These are phyloP conservation scores for Euphorbia peplus DNA, from an alignment of 345 rosid genomes.

Conservation along the genomic window DNA sequence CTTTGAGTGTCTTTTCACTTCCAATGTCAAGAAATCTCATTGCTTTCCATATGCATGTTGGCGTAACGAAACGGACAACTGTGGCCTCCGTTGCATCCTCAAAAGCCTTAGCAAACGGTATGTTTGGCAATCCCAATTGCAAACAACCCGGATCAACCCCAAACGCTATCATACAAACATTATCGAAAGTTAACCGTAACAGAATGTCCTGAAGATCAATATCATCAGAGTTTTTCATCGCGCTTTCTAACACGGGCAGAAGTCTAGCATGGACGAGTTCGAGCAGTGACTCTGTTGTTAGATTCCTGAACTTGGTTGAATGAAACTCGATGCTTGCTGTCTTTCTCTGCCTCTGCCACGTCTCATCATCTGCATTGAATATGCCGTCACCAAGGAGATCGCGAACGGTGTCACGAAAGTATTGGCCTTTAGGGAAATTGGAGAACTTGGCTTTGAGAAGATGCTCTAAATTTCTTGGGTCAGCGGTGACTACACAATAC, in stretches of 20 bases:
- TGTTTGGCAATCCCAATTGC: slow-evolving; percentile 49
- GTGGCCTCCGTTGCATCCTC: slow-evolving; percentile 91
- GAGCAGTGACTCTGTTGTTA: slow-evolving; percentile 58
- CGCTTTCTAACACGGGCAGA: slow-evolving; percentile 60
- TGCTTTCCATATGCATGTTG: slow-evolving; percentile 78
- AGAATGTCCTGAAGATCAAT: slow-evolving; percentile 81
- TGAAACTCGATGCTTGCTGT: slow-evolving; percentile 92
- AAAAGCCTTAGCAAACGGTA: slow-evolving; percentile 82
- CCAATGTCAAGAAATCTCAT: slow-evolving; percentile 68
- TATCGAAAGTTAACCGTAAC: slow-evolving; percentile 78
- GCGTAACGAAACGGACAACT: slow-evolving; percentile 60
- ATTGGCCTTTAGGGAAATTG: slow-evolving; percentile 80
- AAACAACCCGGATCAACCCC: slow-evolving; percentile 95
- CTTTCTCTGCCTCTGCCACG: slow-evolving; percentile 85
- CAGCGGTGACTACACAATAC: slow-evolving; percentile 67
- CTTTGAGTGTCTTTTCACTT: slow-evolving; percentile 68
- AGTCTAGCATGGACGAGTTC: slow-evolving; percentile 80
- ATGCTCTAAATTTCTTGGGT: slow-evolving; percentile 84
- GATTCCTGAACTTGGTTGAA: slow-evolving; percentile 70
- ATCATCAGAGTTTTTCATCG: slow-evolving; percentile 33
- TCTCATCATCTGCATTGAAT: slow-evolving; percentile 79
- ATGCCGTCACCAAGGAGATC: slow-evolving; percentile 92
- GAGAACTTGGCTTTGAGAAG: slow-evolving; percentile 81
- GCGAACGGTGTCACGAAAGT: slow-evolving; percentile 57
- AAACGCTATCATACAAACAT: slow-evolving; percentile 90